These are phyloP conservation scores for Pseudohalonectria lignicola DNA, from an alignment of 2,329 filamentous ascomycete genomes.

Conservation along the genomic window DNA sequence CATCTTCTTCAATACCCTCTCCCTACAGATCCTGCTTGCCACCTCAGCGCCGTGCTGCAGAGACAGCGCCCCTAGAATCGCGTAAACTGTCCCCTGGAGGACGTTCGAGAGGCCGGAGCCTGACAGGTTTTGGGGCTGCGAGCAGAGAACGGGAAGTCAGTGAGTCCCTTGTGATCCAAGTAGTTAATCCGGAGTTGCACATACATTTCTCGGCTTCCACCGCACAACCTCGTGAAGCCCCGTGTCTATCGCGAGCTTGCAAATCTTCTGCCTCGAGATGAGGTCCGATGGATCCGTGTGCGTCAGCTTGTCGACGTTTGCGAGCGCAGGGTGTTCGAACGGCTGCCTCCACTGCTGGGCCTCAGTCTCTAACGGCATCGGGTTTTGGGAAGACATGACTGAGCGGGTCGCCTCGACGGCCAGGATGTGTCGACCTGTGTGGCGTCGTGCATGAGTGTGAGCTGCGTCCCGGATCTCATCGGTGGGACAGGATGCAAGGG, in stretches of 20 bases:
- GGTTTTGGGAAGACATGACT: constrained; percentile 13
- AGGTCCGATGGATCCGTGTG: constrained; percentile 46
- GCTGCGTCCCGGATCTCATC: no score
- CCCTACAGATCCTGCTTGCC: constrained; percentile 63
- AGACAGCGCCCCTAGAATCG: constrained; percentile 81
- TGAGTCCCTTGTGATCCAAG: no score
- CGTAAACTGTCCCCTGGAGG: constrained; percentile 67
- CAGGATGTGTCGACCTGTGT: constrained; percentile 14
- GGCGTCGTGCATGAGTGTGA: no score
- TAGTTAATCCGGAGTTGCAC: no score
- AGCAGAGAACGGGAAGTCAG: constrained; percentile 1
- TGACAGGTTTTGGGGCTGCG: constrained; percentile 53
- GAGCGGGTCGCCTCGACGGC: constrained; percentile 13
- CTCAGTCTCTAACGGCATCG: no score
- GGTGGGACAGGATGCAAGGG: neutral
- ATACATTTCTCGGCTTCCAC: constrained; percentile 74
- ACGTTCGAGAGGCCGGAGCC: constrained; percentile 66
- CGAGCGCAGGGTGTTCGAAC: constrained; percentile 59
- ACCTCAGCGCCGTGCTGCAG: constrained; percentile 74
- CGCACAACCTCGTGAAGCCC: constrained; percentile 66
- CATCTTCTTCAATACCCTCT: constrained; percentile 53
- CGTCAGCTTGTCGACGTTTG: constrained; percentile 63
- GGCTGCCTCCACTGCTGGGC: constrained; percentile 36
- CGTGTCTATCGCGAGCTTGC: constrained; percentile 55
- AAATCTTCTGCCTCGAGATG: constrained; percentile 54